Percentiles rank a stretch among this genome's conserved stretches.
These are phyloP conservation scores for Pterulicium gracile DNA, from an alignment of 1,284 basidiomycete genomes.

Conservation along the genomic window DNA sequence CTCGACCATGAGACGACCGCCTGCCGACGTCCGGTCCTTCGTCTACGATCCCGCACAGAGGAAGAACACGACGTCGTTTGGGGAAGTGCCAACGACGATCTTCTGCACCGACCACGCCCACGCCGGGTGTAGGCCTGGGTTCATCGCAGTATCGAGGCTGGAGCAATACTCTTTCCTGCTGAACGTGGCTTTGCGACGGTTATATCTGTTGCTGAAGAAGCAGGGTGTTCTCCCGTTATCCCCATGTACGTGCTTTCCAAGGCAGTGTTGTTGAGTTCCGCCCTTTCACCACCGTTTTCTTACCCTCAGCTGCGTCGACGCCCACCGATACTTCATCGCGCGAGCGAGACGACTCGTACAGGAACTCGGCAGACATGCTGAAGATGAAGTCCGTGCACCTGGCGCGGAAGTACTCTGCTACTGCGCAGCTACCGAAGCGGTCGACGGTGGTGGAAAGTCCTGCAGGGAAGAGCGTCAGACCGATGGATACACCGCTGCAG, in stretches of 20 bases:
- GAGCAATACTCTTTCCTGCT: constrained; percentile 98
- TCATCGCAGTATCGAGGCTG: constrained; percentile 85
- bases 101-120: constrained; percentile 76
- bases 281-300: constrained; percentile 9
- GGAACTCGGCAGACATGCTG: constrained; percentile 85
- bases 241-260: constrained; percentile 41
- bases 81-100: constrained; percentile 55
- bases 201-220: constrained; percentile 87
- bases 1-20: constrained; percentile 56
- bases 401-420: constrained; percentile 90
- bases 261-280: constrained; percentile 10
- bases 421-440: constrained; percentile 83
- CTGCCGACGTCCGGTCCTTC: constrained; percentile 71
- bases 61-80: constrained; percentile 58
- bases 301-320: constrained; percentile 23
- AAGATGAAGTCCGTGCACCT: constrained; percentile 89
- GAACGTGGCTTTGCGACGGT: constrained; percentile 87
- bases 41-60: constrained; percentile 58
- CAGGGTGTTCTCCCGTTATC: constrained; percentile 81
- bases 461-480: constrained; percentile 78
- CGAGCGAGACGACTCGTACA: constrained; percentile 61
- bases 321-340: constrained; percentile 20
- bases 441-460: constrained; percentile 96
- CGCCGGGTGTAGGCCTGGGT: constrained; percentile 58
- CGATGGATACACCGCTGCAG: constrained; percentile 33